Base-by-base conservation (phyloP, 352 stramenopile genomes). In the Pythium aristosporum region DNA sequence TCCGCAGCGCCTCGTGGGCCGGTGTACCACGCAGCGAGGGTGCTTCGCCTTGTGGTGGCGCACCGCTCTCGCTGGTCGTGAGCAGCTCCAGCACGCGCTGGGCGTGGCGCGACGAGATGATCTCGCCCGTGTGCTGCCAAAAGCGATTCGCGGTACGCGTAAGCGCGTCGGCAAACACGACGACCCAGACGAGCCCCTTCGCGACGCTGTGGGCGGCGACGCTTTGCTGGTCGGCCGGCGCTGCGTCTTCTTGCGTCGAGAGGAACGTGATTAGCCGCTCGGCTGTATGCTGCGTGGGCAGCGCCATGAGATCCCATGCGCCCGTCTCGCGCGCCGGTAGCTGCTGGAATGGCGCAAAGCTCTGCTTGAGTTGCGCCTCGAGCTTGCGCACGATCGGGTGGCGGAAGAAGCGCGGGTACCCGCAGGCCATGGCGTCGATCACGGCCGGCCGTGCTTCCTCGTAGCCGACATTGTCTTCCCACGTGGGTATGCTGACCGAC, bases 111-210 rank as follows among this genome's bases (percentile, higher is more conserved):
- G 87, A 97, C 11, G 82, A 89, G 25, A 97, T 61, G 52, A 98
- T 91, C 73, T 98, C 94, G 18, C 94, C 94, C 44, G 87, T 96
- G 75, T 98, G 92, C 75, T 98, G 94, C 92, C 92, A 98, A 69
- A 95, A 98, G 34, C 82, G 73, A 56, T 94, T 95, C 16, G 91
- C 88, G 15, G 73, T 80, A 10, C 49, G 50, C 9, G 66, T 53
- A 7, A 91, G 63, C 11, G 62, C 41, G 0, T 74, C 63, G 6
- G 88, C 81, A 67, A 96, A 98, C n/a, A 85, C 76, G 9, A 96
- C 88, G 21, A 80, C 75, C 60, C 80, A 77, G 28, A 87, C 65
- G 7, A 77, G 49, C 60, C 87, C 73, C 13, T 89, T 67, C n/a
- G 85, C 63, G 11, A 73, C 58, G 42, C 67, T 53, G 61, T 78